Evolutionary conservation across 2,329 filamentous ascomycete species (phyloP).

Genomic region (Claviceps capensis): DNA sequence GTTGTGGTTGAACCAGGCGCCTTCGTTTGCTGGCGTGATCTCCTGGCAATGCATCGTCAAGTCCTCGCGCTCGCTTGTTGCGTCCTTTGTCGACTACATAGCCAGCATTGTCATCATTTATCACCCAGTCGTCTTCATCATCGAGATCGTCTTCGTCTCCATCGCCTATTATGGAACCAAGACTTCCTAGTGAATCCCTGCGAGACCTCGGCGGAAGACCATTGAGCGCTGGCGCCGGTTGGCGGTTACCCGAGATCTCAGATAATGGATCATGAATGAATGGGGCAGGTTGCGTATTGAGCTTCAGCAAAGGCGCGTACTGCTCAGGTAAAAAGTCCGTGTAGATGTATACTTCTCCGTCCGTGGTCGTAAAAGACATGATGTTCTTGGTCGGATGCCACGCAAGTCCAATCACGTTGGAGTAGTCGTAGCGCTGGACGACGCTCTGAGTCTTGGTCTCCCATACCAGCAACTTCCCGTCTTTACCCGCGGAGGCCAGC

Average conservation of each 20-base stretch:
- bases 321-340: conserved; percentile 52
- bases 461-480: conserved; percentile 68
- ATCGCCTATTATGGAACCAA: conserved; percentile 69
- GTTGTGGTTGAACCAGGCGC: conserved; percentile 42
- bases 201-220: conserved; percentile 39
- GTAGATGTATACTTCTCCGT: conserved; percentile 88
- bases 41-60: conserved; percentile 33
- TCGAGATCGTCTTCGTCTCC: conserved; percentile 38
- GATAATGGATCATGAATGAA: conserved; percentile 70
- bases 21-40: conserved; percentile 35
- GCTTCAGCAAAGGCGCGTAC: conserved; percentile 39
- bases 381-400: conserved; percentile 91
- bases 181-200: conserved; percentile 55
- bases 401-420: conserved; percentile 69
- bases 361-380: conserved; percentile 79
- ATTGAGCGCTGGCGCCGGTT: conserved; percentile 33
- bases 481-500: conserved; percentile 56
- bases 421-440: conserved; percentile 63
- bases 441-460: conserved; percentile 78
- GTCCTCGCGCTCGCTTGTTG: conserved; percentile 40
- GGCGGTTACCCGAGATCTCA: conserved; percentile 54
- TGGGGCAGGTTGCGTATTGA: conserved; percentile 59
- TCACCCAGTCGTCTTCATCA: conserved; percentile 68
- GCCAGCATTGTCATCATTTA: conserved; percentile 89
- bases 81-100: conserved; percentile 48